Evolutionary conservation across 1,284 basidiomycete genomes (phyloP).

Genomic region (Apiotrichum siamense): DNA sequence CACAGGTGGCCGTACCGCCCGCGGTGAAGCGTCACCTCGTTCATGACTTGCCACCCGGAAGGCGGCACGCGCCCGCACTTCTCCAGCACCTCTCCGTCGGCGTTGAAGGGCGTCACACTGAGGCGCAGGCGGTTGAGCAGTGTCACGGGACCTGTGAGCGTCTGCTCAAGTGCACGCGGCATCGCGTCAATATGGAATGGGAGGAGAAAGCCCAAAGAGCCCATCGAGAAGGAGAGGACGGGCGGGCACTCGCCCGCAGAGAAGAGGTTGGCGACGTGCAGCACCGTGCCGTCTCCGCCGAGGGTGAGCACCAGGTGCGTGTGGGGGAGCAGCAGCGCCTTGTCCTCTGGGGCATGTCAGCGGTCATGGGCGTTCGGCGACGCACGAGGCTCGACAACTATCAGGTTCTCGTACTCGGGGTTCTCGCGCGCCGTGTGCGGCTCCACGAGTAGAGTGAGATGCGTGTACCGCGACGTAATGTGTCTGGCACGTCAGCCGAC

Average conservation of each 20-base stretch:
- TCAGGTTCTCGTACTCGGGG: slow-evolving; percentile 29
- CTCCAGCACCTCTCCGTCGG: slow-evolving; percentile 55
- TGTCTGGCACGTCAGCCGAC: slow-evolving; percentile 18
- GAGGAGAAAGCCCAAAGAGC: slow-evolving; percentile 85
- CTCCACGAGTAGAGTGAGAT: slow-evolving; percentile 36
- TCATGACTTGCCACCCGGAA: slow-evolving; percentile 91
- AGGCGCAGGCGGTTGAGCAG: slow-evolving; percentile 82
- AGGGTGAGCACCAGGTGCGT: slow-evolving; percentile 84
- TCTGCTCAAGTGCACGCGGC: slow-evolving; percentile 67
- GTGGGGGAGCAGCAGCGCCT: slow-evolving; percentile 20
- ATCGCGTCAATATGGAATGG: slow-evolving; percentile 63
- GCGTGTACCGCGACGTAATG: slow-evolving; percentile 24
- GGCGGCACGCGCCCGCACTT: slow-evolving; percentile 19
- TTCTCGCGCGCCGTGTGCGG: slow-evolving; percentile 37
- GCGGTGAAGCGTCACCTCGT: slow-evolving; percentile 88
- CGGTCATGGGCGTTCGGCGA: not conserved
- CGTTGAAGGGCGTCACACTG: slow-evolving; percentile 67
- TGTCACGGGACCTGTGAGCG: slow-evolving; percentile 51
- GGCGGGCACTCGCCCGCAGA: slow-evolving; percentile 80
- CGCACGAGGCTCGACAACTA: slow-evolving; percentile 25
- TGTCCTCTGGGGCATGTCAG: slow-evolving; percentile 18
- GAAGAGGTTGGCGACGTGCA: slow-evolving; percentile 90
- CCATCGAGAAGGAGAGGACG: slow-evolving; percentile 93
- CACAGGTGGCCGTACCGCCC: slow-evolving; percentile 87
- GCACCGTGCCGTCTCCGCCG: slow-evolving; percentile 91